Evolutionary conservation across 805 yeast genomes (phyloP), one percentile per base, ranked within the genome.

Genomic region (Zygotorulaspora florentina): DNA sequence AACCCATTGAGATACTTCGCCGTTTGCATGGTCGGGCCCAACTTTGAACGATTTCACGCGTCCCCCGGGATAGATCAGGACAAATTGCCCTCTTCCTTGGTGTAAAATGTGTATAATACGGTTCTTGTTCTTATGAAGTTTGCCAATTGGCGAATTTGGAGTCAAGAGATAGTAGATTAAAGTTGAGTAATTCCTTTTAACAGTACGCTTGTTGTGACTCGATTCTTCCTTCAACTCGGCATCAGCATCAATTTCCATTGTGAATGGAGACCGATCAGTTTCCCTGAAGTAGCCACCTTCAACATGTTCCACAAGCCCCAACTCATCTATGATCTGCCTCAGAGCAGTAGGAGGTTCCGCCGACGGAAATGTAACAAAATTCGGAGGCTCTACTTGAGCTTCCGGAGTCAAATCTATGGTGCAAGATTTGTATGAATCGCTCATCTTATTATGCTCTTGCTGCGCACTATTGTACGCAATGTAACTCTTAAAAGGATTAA

Each of bases 281-380:
- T 79, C 81, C 40, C 67, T 75, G 56, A 72, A 79, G 54, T 72
- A 79, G 0, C 83, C 83, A 40, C 82, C 83, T 58, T 78, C 83
- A 43, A 67, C 72, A 57, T 79, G 83, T 16, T 69, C 68, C 7
- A 64, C 55, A 16, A 77, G 56, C 3, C 62, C 51, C 39, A 72
- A 61, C 8, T 66, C 59, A 9, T 63, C 49, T 36, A 74, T 72
- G 15, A 75, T 50, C n/a, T 58, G 51, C 18, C 55, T 50, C 15
- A 72, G 57, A 3, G 35, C 27, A 8, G 47, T 46, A 1, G 67
- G 61, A 16, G 57, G 56, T 13, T 53, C 53, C 13, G 46, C 35
- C 4, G 58, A 46, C 23, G 61, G 60, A 29, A 51, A 48, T 10
- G 37, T 29, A 16, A 55, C 56, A 23, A 57, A 56, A 10, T 40